A percentile compares a stretch with the other conserved stretches of the same genome.
Evolutionary conservation across 257 asterid species (phyloP).

Genomic region (Solanum sitiens): DNA sequence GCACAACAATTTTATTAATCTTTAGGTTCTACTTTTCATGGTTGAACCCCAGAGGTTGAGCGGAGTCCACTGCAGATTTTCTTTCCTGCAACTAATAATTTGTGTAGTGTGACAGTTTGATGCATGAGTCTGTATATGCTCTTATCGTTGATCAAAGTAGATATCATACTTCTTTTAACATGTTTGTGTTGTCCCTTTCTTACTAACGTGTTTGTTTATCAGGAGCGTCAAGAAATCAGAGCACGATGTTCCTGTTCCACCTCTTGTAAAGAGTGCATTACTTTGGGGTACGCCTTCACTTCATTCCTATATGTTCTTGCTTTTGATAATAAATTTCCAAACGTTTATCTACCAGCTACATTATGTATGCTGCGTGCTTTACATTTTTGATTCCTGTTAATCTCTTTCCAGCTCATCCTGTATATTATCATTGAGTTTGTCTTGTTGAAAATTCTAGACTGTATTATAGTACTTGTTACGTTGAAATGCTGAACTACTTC

Average conservation of each 20-base stretch:
- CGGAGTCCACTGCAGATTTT: background rate
- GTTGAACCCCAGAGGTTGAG: background rate
- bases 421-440: background rate
- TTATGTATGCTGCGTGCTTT: background rate
- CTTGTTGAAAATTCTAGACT: background rate
- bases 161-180: background rate
- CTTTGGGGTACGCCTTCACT: conserved; percentile 74
- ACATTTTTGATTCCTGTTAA: background rate
- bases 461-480: background rate
- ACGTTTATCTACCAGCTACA: background rate
- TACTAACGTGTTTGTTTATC: conserved; percentile 1
- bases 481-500: background rate
- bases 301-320: background rate
- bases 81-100: background rate
- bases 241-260: conserved; percentile 92
- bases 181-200: background rate
- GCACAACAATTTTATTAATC: background rate
- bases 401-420: background rate
- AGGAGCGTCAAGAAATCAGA: conserved; percentile 82
- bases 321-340: background rate
- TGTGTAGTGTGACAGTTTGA: background rate
- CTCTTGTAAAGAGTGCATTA: conserved; percentile 82
- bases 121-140: background rate
- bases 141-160: background rate
- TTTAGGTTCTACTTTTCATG: background rate